Base-by-base conservation (phyloP, 2,329 filamentous ascomycete genomes). In the Ophiocordyceps australis region DNA sequence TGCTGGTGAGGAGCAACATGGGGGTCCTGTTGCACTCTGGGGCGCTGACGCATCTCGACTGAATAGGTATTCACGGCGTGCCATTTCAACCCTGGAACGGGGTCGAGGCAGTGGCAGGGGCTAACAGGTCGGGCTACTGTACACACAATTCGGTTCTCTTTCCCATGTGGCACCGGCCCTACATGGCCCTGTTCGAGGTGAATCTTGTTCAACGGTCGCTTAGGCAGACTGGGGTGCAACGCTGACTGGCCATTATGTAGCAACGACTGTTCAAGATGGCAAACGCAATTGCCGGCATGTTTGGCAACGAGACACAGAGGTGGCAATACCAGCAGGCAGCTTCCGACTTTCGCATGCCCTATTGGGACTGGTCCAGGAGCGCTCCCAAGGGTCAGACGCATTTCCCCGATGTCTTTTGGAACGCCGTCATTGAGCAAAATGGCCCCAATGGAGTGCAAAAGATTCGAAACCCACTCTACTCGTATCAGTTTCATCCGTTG, bases 141-240 rank as follows among this genome's bases (percentile, higher is more conserved):
- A 67, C 68, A 10, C 82, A 92, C 48, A 65, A 61, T 14, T 78
- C 76, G 2, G 68, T 74, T 21, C 54, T 89, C 11, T 89, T 92
- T 43, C 68, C 75, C 20, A 64, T 73, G 20, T 91, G 82, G 82
- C 82, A 92, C 56, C 67, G 82, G 25, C 77, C 80, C 1, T 91
- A 86, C 46, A 55, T 89, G 30, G 62, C 59, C 17, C 45, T 70
- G 26, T 66, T 65, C 30, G 65, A 71, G 55, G 65, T 64, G 32
- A 30, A 42, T 20, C 2, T n/a, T n/a, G n/a, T n/a, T n/a, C n/a
- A n/a, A n/a, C n/a, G n/a, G n/a, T n/a, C n/a, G n/a, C n/a, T n/a
- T 7, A 10, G 9, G 4, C 13, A 17, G 10, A 13, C 13, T 12
- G 17, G 14, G 2, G 7, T 14, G 14, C 7, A 6, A 12, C 9